Percentiles rank a stretch among this genome's conserved stretches.
phyloP scores from a whole-genome alignment of 2,329 filamentous ascomycete genomes.

The Alternaria tenuissima region DNA sequence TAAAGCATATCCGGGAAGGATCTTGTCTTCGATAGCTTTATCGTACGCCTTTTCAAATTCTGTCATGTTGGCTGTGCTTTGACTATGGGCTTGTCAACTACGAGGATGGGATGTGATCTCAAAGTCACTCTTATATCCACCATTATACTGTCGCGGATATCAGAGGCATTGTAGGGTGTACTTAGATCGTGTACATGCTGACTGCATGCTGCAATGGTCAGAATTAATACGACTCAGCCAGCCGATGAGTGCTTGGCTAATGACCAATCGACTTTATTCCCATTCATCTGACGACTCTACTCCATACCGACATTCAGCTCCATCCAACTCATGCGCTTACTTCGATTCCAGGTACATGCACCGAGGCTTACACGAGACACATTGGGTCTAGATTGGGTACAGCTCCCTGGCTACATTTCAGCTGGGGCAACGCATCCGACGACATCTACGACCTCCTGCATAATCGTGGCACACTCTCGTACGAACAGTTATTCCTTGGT shows the following conservation, averaged over 20 bases:
- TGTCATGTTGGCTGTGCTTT: background rate
- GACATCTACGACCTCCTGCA: background rate
- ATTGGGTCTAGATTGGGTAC: background rate
- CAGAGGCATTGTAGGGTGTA: background rate
- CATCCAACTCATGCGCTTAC: background rate
- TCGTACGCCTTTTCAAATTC: constrained; percentile 11
- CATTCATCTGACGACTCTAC: background rate
- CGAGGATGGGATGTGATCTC: background rate
- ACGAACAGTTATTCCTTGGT: background rate
- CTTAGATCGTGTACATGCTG: background rate
- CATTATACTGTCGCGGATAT: background rate
- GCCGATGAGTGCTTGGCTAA: background rate
- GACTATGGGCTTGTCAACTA: background rate
- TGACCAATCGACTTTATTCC: background rate
- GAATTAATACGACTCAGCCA: background rate
- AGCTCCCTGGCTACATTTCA: background rate
- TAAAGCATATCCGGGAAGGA: constrained; percentile 15
- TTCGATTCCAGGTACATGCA: background rate
- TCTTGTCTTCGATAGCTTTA: background rate
- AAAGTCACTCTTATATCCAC: background rate
- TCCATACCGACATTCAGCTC: background rate
- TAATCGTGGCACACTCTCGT: background rate
- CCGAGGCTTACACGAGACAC: background rate
- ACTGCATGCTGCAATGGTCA: background rate
- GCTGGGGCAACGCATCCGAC: background rate